These are phyloP conservation scores for Nevesoporus exiguus DNA, from an alignment of 768 basidiomycete genomes.

Conservation along the genomic window DNA sequence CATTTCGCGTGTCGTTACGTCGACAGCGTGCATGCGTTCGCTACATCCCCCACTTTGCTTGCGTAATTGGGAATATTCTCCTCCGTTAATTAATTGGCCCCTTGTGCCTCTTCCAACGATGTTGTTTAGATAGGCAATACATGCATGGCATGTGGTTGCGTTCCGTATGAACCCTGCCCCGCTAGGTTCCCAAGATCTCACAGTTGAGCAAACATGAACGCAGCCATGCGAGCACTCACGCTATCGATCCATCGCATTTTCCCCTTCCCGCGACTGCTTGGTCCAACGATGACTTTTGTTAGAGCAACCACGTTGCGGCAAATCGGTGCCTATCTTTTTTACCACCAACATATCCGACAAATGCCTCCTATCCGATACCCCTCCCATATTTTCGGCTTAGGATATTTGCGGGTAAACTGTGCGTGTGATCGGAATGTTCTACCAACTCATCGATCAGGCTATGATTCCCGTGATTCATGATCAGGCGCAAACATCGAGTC, in stretches of 20 bases:
- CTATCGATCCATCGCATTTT: slow-evolving; percentile 10
- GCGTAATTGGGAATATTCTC: slow-evolving; percentile 19
- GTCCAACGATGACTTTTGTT: slow-evolving; percentile 10
- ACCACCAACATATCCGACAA: slow-evolving; percentile 14
- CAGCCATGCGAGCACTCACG: slow-evolving; percentile 2
- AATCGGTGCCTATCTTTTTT: slow-evolving; percentile 22
- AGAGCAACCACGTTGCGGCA: slow-evolving; percentile 2
- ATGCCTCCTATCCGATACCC: slow-evolving; percentile 21
- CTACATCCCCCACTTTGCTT: slow-evolving; percentile 8
- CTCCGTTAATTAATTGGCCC: slow-evolving; percentile 15
- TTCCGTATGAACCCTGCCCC: slow-evolving; percentile 4
- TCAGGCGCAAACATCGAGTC: slow-evolving; percentile 9
- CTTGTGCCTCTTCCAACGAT: slow-evolving; percentile 1
- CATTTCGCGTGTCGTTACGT: slow-evolving; percentile 24
- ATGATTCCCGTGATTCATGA: slow-evolving; percentile 24
- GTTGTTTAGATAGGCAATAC: slow-evolving; percentile 7
- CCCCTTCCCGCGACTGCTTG: slow-evolving; percentile 18
- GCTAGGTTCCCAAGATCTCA: slow-evolving; percentile 16
- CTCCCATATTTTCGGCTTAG: neutral
- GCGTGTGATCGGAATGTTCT: slow-evolving; percentile 20
- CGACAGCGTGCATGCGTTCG: slow-evolving; percentile 19
- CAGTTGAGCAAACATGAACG: slow-evolving; percentile 5
- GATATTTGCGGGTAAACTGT: slow-evolving; percentile 6
- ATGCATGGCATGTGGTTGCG: slow-evolving; percentile 1
- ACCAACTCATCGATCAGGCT: slow-evolving; percentile 14